Evolutionary conservation across 2,329 filamentous ascomycete genomes (phyloP).

Genomic region (Didymella segeticola): DNA sequence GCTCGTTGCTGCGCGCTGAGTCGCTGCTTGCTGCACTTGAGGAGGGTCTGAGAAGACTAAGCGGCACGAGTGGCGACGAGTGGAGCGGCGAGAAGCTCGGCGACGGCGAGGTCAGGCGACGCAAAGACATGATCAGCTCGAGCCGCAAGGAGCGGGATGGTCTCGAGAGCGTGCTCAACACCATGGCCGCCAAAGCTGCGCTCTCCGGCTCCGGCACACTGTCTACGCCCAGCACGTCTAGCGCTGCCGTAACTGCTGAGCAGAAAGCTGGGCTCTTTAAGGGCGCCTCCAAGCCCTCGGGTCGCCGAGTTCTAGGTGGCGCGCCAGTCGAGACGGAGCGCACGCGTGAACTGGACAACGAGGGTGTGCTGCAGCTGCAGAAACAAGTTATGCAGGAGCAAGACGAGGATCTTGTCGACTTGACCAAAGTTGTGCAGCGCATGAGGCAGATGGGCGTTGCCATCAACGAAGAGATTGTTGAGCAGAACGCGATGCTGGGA

Average conservation of each 20-base stretch:
- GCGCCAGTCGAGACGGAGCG: slow-evolving; percentile 77
- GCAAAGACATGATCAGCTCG: slow-evolving; percentile 74
- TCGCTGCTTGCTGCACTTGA: slow-evolving; percentile 69
- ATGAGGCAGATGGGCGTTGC: slow-evolving; percentile 80
- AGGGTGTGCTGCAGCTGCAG: slow-evolving; percentile 76
- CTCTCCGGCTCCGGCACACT: slow-evolving; percentile 46
- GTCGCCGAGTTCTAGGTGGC: slow-evolving; percentile 73
- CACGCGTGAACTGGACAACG: slow-evolving; percentile 78
- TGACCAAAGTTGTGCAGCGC: slow-evolving; percentile 72
- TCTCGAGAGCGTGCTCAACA: slow-evolving; percentile 74
- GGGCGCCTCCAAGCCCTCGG: slow-evolving; percentile 36
- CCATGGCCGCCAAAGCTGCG: slow-evolving; percentile 61
- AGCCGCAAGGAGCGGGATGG: slow-evolving; percentile 74
- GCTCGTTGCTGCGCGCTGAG: slow-evolving; percentile 71
- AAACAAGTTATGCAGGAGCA: slow-evolving; percentile 76
- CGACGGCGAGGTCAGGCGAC: slow-evolving; percentile 75
- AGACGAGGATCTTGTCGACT: slow-evolving; percentile 72
- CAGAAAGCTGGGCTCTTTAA: slow-evolving; percentile 48
- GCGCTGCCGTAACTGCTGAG: slow-evolving; percentile 42
- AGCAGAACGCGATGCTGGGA: slow-evolving; percentile 63
- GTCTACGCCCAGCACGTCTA: slow-evolving; percentile 37
- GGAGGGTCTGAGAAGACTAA: slow-evolving; percentile 63
- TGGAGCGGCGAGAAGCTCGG: slow-evolving; percentile 62
- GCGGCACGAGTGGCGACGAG: slow-evolving; percentile 46
- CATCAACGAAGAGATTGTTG: slow-evolving; percentile 75